Evolutionary conservation across 345 rosid species (phyloP).

Genomic region (Durio zibethinus): DNA sequence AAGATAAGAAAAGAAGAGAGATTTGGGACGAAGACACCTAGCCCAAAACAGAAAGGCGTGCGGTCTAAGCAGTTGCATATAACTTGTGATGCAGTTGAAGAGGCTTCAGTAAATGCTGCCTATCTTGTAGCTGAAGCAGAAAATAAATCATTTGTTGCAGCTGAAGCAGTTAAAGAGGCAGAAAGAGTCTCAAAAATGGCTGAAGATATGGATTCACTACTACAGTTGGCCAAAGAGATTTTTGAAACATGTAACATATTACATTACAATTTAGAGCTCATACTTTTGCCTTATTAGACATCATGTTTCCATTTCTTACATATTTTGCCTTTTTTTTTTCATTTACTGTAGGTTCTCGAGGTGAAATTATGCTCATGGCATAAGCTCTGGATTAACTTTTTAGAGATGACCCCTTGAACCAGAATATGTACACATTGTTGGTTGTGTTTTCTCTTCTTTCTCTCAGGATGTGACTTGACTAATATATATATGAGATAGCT

Average conservation of each 20-base stretch:
- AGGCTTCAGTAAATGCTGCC: constrained; percentile 64
- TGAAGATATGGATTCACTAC: constrained; percentile 43
- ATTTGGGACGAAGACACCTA: constrained; percentile 27
- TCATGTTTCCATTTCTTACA: background rate
- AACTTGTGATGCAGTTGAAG: constrained; percentile 39
- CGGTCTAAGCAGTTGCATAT: constrained; percentile 33
- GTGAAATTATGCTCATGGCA: constrained; percentile 39
- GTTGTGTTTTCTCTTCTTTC: background rate
- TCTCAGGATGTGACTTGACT: background rate
- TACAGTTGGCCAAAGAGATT: constrained; percentile 48
- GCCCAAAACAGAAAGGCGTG: constrained; percentile 32
- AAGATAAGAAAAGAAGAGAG: constrained; percentile 30
- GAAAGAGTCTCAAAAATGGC: constrained; percentile 61
- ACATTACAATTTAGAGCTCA: background rate
- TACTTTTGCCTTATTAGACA: background rate
- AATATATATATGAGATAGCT: too few relatives aligned
- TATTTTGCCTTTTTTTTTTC: background rate
- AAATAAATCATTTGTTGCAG: constrained; percentile 62
- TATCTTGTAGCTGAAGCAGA: constrained; percentile 74
- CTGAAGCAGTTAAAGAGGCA: constrained; percentile 69
- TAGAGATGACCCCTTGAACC: constrained; percentile 9
- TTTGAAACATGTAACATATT: constrained; percentile 42
- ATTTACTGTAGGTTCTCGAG: constrained; percentile 40
- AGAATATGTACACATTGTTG: constrained; percentile 28
- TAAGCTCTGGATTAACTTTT: constrained; percentile 10